Conservation (phyloP, 2,329 filamentous ascomycete species). For the Penicillium corylophilum region DNA sequence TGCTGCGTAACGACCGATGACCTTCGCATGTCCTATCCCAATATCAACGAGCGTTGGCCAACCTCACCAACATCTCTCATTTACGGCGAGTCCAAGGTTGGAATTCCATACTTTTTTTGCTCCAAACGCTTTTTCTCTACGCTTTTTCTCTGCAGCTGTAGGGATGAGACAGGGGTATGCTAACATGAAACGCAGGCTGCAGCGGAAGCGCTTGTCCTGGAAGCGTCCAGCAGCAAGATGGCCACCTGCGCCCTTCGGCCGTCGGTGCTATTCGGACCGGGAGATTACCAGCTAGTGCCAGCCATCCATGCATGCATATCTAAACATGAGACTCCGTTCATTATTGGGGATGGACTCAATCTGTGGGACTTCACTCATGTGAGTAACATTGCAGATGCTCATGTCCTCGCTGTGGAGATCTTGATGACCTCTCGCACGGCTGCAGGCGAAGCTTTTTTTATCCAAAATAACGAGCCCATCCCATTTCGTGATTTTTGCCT, state of each 20-base stretch:
- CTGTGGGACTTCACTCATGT: constrained; percentile 48
- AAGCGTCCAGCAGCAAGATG: constrained; percentile 35
- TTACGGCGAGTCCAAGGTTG: constrained; percentile 47
- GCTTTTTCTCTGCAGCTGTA: not conserved
- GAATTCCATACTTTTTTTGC: not conserved
- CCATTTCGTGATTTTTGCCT: constrained; percentile 47
- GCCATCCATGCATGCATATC: constrained; percentile 46
- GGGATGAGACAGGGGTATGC: not conserved
- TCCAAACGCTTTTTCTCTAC: not conserved
- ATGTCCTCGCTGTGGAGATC: constrained; percentile 47
- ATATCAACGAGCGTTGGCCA: constrained; percentile 44
- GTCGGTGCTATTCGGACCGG: constrained; percentile 46
- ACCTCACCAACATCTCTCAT: constrained; percentile 39
- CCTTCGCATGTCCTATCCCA: constrained; percentile 33
- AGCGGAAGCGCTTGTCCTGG: constrained; percentile 43
- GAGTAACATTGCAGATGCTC: constrained; percentile 46
- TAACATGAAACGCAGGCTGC: constrained; percentile 34
- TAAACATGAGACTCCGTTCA: constrained; percentile 43
- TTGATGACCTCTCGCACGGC: constrained; percentile 40
- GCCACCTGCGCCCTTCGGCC: constrained; percentile 44
- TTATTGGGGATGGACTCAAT: constrained; percentile 43
- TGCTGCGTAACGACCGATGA: constrained; percentile 57
- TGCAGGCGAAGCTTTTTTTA: constrained; percentile 47
- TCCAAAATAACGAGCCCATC: constrained; percentile 49
- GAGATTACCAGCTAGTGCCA: constrained; percentile 44